Evolutionary conservation across 2,329 filamentous ascomycete genomes (phyloP).

Genomic region (Scleromitrula shiraiana): DNA sequence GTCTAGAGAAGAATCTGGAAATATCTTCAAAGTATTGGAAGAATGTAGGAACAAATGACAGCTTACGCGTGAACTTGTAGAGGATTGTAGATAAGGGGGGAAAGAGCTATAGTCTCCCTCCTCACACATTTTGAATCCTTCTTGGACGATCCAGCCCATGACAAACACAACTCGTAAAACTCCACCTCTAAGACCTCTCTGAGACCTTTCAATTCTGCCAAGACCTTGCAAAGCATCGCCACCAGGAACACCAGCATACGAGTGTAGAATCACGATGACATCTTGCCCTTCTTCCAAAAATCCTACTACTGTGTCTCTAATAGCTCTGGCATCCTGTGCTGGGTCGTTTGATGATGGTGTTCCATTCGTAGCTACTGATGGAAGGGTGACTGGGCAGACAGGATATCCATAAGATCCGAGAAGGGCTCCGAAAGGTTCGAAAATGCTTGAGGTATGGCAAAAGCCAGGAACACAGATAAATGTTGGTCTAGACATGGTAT

Average conservation of each 20-base stretch:
- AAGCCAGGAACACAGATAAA: constrained; percentile 35
- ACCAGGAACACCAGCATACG: constrained; percentile 21
- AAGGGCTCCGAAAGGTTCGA: constrained; percentile 29
- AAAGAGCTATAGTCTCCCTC: constrained; percentile 9
- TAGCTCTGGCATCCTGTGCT: constrained; percentile 33
- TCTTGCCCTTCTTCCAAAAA: constrained; percentile 30
- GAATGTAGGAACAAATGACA: not conserved
- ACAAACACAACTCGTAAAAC: constrained; percentile 33
- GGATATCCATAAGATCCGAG: constrained; percentile 28
- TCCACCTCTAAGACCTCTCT: constrained; percentile 15
- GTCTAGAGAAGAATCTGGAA: not conserved
- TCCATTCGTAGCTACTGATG: constrained; percentile 29
- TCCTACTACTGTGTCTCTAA: constrained; percentile 27
- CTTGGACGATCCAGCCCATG: constrained; percentile 29
- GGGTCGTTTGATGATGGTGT: constrained; percentile 29
- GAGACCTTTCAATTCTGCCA: constrained; percentile 19
- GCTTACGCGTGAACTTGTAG: constrained; percentile 9
- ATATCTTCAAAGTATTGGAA: not conserved
- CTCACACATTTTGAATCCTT: constrained; percentile 7
- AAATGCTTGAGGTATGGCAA: constrained; percentile 33
- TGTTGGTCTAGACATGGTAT: constrained; percentile 28
- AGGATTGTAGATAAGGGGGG: constrained; percentile 2
- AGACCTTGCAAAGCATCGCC: constrained; percentile 22
- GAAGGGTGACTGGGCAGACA: constrained; percentile 29
- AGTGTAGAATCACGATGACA: constrained; percentile 23